Conservation (phyloP, 371 early-diverging fungal genomes). For the Dinochytrium kinnereticum region DNA sequence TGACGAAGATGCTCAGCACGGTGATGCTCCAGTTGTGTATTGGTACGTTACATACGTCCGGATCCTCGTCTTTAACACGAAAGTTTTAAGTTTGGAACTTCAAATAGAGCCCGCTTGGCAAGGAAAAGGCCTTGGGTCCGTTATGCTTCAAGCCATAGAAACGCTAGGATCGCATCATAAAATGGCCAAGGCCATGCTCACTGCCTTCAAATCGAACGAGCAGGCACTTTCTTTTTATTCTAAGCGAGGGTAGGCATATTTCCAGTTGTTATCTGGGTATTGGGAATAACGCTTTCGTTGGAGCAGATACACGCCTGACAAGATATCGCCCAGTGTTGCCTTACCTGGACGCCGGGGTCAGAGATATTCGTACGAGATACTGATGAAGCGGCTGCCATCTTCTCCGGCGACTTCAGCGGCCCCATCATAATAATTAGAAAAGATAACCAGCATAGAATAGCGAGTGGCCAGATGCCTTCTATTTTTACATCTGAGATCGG, state of each 20-base stretch:
- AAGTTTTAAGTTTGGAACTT: conserved; percentile 50
- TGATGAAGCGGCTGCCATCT: conserved; percentile 7
- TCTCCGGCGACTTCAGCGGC: too few relatives aligned
- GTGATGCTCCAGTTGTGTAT: conserved; percentile 41
- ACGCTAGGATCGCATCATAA: conserved; percentile 21
- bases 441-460: too few relatives aligned
- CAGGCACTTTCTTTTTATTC: conserved; percentile 43
- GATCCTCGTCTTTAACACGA: not conserved
- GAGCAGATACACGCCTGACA: conserved; percentile 2
- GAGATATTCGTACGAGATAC: conserved; percentile 24
- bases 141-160: conserved; percentile 38
- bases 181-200: conserved; percentile 45
- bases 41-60: conserved; percentile 30
- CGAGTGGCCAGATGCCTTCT: too few relatives aligned
- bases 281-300: not conserved
- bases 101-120: conserved; percentile 31
- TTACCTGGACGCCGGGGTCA: not conserved
- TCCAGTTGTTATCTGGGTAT: not conserved
- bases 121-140: conserved; percentile 34
- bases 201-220: conserved; percentile 44
- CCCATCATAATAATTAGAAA: too few relatives aligned
- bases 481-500: too few relatives aligned
- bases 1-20: conserved; percentile 17
- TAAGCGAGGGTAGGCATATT: conserved; percentile 20
- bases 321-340: conserved; percentile 16